Evolutionary conservation across 2,329 filamentous ascomycete species (phyloP).

Genomic region (Lecanosticta acicola): DNA sequence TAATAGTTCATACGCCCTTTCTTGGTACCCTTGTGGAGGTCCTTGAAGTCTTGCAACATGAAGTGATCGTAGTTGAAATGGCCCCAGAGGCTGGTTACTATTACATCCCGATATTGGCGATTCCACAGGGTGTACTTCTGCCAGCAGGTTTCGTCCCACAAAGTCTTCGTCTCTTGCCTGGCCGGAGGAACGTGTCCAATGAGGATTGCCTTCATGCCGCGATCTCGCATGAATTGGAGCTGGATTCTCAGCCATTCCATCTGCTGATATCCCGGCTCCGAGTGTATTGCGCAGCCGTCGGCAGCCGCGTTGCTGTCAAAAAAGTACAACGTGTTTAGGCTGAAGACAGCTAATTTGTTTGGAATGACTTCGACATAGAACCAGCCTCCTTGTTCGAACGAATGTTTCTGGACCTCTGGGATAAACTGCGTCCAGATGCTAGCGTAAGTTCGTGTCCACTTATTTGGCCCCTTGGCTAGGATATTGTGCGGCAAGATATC

Average conservation of each 20-base stretch:
- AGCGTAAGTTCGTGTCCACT: conserved; percentile 71
- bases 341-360: conserved; percentile 77
- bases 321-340: conserved; percentile 85
- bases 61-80: conserved; percentile 99
- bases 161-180: conserved; percentile 73
- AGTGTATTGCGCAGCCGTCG: conserved; percentile 73
- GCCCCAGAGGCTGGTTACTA: conserved; percentile 73
- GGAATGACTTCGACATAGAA: conserved; percentile 91
- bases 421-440: conserved; percentile 82
- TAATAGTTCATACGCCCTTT: conserved; percentile 37
- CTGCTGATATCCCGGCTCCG: conserved; percentile 86
- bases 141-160: conserved; percentile 97
- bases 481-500: conserved; percentile 97
- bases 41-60: conserved; percentile 76
- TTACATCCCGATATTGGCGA: conserved; percentile 82
- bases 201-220: conserved; percentile 88
- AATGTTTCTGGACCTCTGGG: conserved; percentile 83
- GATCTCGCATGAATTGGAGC: conserved; percentile 71
- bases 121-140: conserved; percentile 94
- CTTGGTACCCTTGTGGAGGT: conserved; percentile 58
- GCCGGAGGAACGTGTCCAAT: conserved; percentile 93
- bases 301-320: conserved; percentile 91
- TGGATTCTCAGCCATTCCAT: conserved; percentile 94
- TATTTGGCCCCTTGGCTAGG: conserved; percentile 75
- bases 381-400: conserved; percentile 89